Percentiles rank a stretch among this genome's conserved stretches.
phyloP scores from a whole-genome alignment of 75 land plant species.

The Sequoiadendron giganteum region DNA sequence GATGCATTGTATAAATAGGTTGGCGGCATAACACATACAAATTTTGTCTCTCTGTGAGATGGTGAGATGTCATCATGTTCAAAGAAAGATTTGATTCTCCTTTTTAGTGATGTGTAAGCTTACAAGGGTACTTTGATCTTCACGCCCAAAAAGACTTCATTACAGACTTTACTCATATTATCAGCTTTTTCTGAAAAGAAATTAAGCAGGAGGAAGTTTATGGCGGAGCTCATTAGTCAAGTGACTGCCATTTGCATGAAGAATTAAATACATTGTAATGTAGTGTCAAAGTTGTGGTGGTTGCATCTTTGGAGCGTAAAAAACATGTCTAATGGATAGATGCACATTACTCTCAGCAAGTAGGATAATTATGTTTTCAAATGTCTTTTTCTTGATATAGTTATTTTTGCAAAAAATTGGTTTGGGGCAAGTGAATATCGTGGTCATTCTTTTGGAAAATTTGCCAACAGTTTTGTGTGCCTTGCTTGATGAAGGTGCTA shows the following conservation, averaged over 20 bases:
- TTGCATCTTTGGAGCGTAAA: neutral
- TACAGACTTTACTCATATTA: neutral
- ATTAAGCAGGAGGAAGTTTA: neutral
- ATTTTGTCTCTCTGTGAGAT: constrained; percentile 9
- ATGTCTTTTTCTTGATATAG: neutral
- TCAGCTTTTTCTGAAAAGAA: neutral
- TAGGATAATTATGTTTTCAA: neutral
- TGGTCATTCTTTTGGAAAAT: too few relatives aligned
- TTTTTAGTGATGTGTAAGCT: neutral
- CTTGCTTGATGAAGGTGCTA: neutral
- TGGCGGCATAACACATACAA: constrained; percentile 4
- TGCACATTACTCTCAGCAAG: neutral
- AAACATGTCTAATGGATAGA: too few relatives aligned
- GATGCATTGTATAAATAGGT: constrained; percentile 11
- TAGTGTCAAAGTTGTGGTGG: neutral
- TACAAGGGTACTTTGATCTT: neutral
- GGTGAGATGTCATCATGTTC: constrained; percentile 8
- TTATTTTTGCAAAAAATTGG: neutral
- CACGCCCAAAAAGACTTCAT: neutral
- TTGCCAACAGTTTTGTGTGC: too few relatives aligned
- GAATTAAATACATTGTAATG: neutral
- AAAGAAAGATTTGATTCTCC: constrained; percentile 3
- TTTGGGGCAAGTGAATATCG: neutral
- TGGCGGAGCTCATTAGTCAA: neutral
- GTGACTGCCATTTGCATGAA: neutral